phyloP scores from a whole-genome alignment of 2,329 filamentous ascomycete genomes.

The Curvularia hawaiiensis region DNA sequence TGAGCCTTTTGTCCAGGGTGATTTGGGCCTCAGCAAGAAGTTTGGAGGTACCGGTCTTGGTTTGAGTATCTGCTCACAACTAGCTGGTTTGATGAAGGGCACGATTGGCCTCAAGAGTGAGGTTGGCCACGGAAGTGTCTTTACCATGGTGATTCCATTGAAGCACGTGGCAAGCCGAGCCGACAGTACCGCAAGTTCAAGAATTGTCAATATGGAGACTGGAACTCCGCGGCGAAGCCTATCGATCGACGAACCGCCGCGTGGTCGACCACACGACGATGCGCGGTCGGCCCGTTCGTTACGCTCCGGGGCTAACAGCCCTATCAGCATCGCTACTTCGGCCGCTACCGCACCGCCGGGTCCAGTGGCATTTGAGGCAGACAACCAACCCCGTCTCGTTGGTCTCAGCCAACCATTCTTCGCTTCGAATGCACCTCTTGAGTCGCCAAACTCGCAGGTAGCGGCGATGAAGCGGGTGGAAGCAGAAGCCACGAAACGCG shows the following conservation, averaged over 20 bases:
- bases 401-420: slow-evolving; percentile 87
- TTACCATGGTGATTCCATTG: slow-evolving; percentile 82
- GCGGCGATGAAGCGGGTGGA: slow-evolving; percentile 69
- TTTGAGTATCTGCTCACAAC: slow-evolving; percentile 85
- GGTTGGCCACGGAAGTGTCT: slow-evolving; percentile 75
- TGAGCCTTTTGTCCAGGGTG: slow-evolving; percentile 94
- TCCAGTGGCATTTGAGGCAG: slow-evolving; percentile 58
- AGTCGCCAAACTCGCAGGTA: slow-evolving; percentile 64
- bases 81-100: slow-evolving; percentile 83
- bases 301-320: slow-evolving; percentile 36
- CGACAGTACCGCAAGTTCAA: slow-evolving; percentile 55
- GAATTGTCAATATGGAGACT: slow-evolving; percentile 35
- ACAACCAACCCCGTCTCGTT: slow-evolving; percentile 77
- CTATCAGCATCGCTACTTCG: slow-evolving; percentile 21
- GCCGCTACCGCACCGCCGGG: slow-evolving; percentile 21
- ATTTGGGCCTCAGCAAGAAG: slow-evolving; percentile 85
- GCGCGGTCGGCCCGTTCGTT: slow-evolving; percentile 38
- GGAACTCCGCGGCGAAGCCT: slow-evolving; percentile 32
- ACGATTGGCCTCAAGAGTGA: slow-evolving; percentile 73
- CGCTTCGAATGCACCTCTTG: slow-evolving; percentile 53
- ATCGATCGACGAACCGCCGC: slow-evolving; percentile 34
- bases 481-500: slow-evolving; percentile 61
- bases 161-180: slow-evolving; percentile 73
- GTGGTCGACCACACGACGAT: slow-evolving; percentile 36
- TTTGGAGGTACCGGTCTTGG: slow-evolving; percentile 88